Base-by-base conservation (phyloP, 2,329 filamentous ascomycete species). In the Onygenales sp. region DNA sequence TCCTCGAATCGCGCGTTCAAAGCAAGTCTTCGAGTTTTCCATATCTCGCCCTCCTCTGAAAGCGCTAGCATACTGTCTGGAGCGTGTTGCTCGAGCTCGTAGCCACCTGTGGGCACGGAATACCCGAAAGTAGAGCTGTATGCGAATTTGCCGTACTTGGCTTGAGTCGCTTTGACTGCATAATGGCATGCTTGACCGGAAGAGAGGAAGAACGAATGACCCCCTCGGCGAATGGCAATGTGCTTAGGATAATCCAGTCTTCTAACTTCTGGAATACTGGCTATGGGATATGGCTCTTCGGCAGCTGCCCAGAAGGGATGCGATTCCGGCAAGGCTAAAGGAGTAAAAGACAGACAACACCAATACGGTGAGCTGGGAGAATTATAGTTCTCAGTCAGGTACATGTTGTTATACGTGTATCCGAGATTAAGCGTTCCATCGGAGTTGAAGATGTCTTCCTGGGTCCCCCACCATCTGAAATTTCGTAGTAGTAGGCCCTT, bases 331-430 rank as follows among this genome's bases (percentile, higher is more conserved):
- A 88, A 77, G 1, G 84, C 85, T 2, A 91, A 75, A 50, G 85
- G 85, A 44, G 87, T 86, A 63, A 91, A 91, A 1, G 85, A 82
- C 21, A 90, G 74, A 69, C 87, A 90, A 51, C 85, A 86, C 87
- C 87, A 91, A 67, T 90, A 90, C 61, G 86, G 72, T 1, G 70
- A 73, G 10, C 84, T 84, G 0, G 87, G 86, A 8, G 85, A 89
- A 69, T 91, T 91, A 71, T 91, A 91, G 66, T 91, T 90, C 69
- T 91, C 87, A 0, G 86, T 85, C 71, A 90, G 81, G 69, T 86
- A 89, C 76, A 86, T 88, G 64, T 89, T 90, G 13, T 86, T 85
- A 64, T 89, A 91, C 0, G 82, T 83, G 65, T 89, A 91, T 51
- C 87, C 87, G 55, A 89, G 80, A 2, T 82, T 88, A 55, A 91